Conservation (phyloP, 768 basidiomycete genomes). For the Phaffia australis region DNA sequence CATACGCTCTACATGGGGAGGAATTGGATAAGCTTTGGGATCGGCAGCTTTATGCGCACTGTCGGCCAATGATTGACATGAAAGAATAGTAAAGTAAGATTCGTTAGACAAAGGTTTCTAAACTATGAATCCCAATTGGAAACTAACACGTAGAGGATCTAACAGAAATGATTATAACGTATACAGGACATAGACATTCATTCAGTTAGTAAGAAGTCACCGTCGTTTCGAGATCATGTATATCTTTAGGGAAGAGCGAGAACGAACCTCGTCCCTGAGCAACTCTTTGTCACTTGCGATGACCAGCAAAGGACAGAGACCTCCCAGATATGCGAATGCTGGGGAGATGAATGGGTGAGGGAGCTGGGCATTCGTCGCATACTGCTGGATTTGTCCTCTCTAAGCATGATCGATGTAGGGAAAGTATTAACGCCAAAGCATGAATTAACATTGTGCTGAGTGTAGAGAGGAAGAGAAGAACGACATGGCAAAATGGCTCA, state of each 20-base stretch:
- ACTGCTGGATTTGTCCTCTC: conserved; percentile 26
- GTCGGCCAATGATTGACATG: neutral
- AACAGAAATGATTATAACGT: too few relatives aligned
- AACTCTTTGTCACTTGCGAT: conserved; percentile 27
- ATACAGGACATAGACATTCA: too few relatives aligned
- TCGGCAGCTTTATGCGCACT: conserved; percentile 80
- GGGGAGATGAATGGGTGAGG: conserved; percentile 63
- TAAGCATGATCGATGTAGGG: neutral
- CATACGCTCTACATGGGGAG: conserved; percentile 45
- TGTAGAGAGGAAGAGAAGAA: neutral
- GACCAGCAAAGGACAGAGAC: conserved; percentile 73
- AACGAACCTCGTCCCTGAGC: conserved; percentile 16
- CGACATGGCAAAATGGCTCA: neutral
- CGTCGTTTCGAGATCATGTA: neutral
- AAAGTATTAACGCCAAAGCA: neutral
- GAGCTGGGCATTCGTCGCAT: conserved; percentile 41
- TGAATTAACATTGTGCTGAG: neutral
- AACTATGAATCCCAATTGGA: too few relatives aligned
- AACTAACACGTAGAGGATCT: too few relatives aligned
- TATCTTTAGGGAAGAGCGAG: neutral
- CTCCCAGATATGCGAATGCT: conserved; percentile 70
- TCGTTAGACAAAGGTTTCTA: too few relatives aligned
- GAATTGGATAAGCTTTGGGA: conserved; percentile 59
- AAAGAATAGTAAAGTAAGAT: too few relatives aligned
- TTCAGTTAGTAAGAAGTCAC: too few relatives aligned